Base-by-base conservation (phyloP, 108 stramenopile genomes). In the Cyclostephanos tholiformis region DNA sequence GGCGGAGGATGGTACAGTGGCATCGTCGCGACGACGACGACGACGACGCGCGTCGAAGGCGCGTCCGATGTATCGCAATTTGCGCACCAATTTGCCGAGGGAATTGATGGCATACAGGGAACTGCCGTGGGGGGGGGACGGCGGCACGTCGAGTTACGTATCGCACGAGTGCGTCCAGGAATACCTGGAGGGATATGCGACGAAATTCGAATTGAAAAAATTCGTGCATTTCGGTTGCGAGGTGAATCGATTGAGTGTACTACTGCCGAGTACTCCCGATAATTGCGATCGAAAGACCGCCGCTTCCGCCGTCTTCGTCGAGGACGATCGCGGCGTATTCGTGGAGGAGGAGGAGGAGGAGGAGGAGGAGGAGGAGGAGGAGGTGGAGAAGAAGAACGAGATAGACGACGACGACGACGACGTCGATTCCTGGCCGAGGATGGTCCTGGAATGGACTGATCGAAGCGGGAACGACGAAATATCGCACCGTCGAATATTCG, bases 91-190 rank as follows among this genome's bases (percentile, higher is more conserved):
- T 82, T 62, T 95, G 10, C 94, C 94, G 22, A 84, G 85, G 63
- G 94, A 95, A 68, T 69, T 95, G 65, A 95, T 95, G 93, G 87
- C 84, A 16, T 95, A 68, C 75, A 84, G 93, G 20, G 93, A 95
- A 76, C 79, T 82, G 50, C 89, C 93, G 9, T 95, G 89, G 88
- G 64, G 72, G 27, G 30, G 32, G 11, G 71, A 59, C 39, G 74
- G 72, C n/a, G 13, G 19, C 19, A 57, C 56, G 4, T 17, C 65
- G 23, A 91, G 90, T 53, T 95, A 87, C 72, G 86, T 92, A 16
- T 89, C 91, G 0, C 94, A 95, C 58, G 25, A 44, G 11, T 65
- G 89, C 41, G 94, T 95, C 27, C 39, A 58, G 49, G 48, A 86
- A 16, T 95, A 95, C 70, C 74, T 95, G 73, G 39, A 82, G 20